Conservation (phyloP, 805 yeast species). For the Lipomyces oligophaga region DNA sequence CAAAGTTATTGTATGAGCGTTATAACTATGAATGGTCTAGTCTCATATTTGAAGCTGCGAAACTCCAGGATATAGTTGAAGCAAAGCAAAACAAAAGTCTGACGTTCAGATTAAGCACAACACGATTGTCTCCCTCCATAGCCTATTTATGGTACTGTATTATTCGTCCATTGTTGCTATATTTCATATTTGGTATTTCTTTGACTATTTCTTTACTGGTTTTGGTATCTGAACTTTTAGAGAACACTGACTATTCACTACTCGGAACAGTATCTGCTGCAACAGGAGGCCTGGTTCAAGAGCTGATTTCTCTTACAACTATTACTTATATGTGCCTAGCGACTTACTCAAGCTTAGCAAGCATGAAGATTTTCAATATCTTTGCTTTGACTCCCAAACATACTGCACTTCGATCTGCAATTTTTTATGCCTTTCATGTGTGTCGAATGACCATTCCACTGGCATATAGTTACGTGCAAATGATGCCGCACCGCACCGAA, state of each 20-base stretch:
- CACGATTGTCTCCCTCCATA: conserved; percentile 42
- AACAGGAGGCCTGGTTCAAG: conserved; percentile 43
- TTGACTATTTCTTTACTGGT: conserved; percentile 49
- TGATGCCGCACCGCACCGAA: conserved; percentile 49
- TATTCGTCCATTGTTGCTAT: conserved; percentile 46
- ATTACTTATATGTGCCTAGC: conserved; percentile 66
- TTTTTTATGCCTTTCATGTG: conserved; percentile 75
- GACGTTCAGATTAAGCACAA: conserved; percentile 32
- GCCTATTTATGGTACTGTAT: conserved; percentile 44
- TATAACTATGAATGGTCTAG: conserved; percentile 55
- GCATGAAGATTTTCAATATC: conserved; percentile 65
- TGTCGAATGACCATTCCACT: conserved; percentile 80
- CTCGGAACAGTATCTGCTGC: conserved; percentile 48
- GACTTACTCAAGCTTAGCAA: conserved; percentile 61
- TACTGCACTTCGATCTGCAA: conserved; percentile 69
- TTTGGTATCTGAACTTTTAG: conserved; percentile 70
- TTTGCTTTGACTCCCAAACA: conserved; percentile 69
- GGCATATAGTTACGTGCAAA: conserved; percentile 70
- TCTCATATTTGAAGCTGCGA: conserved; percentile 47
- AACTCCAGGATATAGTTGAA: conserved; percentile 55
- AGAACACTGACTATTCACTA: conserved; percentile 61
- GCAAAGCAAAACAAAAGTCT: conserved; percentile 38
- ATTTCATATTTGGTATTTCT: conserved; percentile 45
- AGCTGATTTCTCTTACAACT: conserved; percentile 43
- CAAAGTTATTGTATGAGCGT: conserved; percentile 52